These are phyloP conservation scores for Anastatica hierochuntica DNA, from an alignment of 345 rosid genomes.

Conservation along the genomic window DNA sequence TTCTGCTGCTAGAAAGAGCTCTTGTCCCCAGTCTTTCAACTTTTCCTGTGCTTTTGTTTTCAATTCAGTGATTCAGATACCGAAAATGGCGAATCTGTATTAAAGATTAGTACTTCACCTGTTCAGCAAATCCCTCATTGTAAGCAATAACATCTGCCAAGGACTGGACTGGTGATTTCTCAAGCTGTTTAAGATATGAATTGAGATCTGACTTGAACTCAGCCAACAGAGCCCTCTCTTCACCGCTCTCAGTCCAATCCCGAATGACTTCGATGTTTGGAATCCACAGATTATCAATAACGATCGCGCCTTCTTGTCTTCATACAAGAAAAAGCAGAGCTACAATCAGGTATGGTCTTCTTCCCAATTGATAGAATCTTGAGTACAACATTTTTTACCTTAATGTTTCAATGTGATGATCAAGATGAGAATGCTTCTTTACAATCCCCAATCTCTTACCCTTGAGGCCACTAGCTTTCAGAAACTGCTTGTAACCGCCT, in stretches of 20 bases:
- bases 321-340: background rate
- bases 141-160: slow-evolving; percentile 49
- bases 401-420: slow-evolving; percentile 33
- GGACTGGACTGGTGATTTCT: slow-evolving; percentile 44
- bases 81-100: background rate
- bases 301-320: slow-evolving; percentile 43
- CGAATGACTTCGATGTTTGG: slow-evolving; percentile 26
- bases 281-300: slow-evolving; percentile 38
- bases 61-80: background rate
- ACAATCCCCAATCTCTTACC: slow-evolving; percentile 54
- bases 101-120: slow-evolving; percentile 22
- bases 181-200: slow-evolving; percentile 34
- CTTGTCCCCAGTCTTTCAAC: slow-evolving; percentile 41
- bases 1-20: slow-evolving; percentile 30
- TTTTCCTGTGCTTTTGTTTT: slow-evolving; percentile 33
- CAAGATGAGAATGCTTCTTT: slow-evolving; percentile 33
- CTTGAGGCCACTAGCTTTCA: slow-evolving; percentile 33
- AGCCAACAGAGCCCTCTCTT: slow-evolving; percentile 28
- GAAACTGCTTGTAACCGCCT: slow-evolving; percentile 53
- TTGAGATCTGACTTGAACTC: slow-evolving; percentile 52
- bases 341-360: background rate
- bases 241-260: slow-evolving; percentile 23
- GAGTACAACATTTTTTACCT: slow-evolving; percentile 20
- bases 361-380: background rate
- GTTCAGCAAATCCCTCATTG: slow-evolving; percentile 33